Evolutionary conservation across 352 stramenopile species (phyloP).

Genomic region (Phytophthora idaei): DNA sequence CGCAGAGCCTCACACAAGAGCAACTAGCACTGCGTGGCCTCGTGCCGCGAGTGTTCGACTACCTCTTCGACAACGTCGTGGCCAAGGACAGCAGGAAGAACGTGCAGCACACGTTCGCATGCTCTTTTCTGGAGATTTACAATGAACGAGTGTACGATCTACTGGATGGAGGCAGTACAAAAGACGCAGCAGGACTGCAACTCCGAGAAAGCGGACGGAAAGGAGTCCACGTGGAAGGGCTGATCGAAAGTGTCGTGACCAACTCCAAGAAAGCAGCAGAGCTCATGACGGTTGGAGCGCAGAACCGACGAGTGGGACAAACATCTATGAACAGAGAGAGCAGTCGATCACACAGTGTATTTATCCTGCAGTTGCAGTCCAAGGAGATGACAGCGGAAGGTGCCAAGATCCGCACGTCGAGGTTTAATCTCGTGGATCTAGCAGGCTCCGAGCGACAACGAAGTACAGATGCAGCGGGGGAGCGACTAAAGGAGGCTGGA

Average conservation of each 20-base stretch:
- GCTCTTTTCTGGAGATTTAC: constrained; percentile 96
- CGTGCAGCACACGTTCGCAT: constrained; percentile 72
- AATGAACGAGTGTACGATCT: constrained; percentile 95
- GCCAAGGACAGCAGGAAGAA: constrained; percentile 20
- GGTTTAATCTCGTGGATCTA: constrained; percentile 98
- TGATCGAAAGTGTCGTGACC: constrained; percentile 77
- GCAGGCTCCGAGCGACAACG: constrained; percentile 97
- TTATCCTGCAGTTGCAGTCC: constrained; percentile 81
- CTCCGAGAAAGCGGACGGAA: constrained; percentile 77
- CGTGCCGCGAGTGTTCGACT: constrained; percentile 85
- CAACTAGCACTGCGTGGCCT: constrained; percentile 63
- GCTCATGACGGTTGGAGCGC: constrained; percentile 75
- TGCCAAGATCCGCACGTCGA: constrained; percentile 81
- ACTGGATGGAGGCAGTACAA: constrained; percentile 67
- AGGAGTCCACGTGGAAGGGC: constrained; percentile 76
- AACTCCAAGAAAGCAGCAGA: constrained; percentile 70
- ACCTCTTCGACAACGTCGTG: constrained; percentile 70
- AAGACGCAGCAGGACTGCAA: constrained; percentile 62
- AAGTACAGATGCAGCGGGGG: constrained; percentile 94
- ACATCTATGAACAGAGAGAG: constrained; percentile 89
- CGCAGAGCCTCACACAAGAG: constrained; percentile 23
- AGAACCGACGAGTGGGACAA: constrained; percentile 80
- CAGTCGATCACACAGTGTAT: constrained; percentile 86
- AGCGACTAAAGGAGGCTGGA: constrained; percentile 95
- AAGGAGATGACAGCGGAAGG: constrained; percentile 62